phyloP scores from a whole-genome alignment of 164 flowering plant species.

The Liquidambar formosana region DNA sequence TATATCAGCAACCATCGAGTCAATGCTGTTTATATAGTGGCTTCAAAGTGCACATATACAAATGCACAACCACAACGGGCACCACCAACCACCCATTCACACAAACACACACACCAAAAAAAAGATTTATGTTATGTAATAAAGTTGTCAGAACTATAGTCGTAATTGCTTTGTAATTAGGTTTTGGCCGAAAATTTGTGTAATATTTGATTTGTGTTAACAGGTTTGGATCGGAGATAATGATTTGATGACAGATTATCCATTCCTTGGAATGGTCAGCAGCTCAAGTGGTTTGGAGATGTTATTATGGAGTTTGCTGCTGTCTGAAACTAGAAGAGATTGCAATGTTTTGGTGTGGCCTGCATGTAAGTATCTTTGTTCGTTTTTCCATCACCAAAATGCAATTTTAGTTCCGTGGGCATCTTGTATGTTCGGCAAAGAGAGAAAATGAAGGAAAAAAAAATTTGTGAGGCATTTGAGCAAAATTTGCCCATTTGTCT shows the following conservation, averaged over 20 bases:
- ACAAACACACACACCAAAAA: background rate
- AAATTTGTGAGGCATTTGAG: slow-evolving; percentile 7
- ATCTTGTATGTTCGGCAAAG: slow-evolving; percentile 6
- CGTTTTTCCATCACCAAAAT: slow-evolving; percentile 11
- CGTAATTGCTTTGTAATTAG: no score
- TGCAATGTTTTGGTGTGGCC: slow-evolving; percentile 5
- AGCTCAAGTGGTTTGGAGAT: slow-evolving; percentile 13
- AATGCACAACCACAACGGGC: background rate
- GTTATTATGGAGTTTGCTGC: slow-evolving; percentile 9
- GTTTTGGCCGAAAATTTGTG: background rate
- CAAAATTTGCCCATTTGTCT: slow-evolving; percentile 8
- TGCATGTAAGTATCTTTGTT: slow-evolving; percentile 19
- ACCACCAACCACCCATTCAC: background rate
- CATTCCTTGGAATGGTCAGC: slow-evolving; percentile 2
- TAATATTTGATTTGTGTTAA: background rate
- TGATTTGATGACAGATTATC: background rate
- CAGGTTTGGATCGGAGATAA: slow-evolving; percentile 31
- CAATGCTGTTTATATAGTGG: no score
- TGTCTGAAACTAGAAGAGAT: slow-evolving; percentile 6
- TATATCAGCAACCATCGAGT: no score
- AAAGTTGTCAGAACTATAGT: no score
- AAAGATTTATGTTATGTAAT: no score
- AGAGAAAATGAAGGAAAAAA: slow-evolving; percentile 2
- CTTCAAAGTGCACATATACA: background rate
- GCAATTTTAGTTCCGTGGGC: slow-evolving; percentile 12